Evolutionary conservation across 805 yeast species (phyloP), one percentile per base, ranked within the genome.

Genomic region (Teunomyces stri): DNA sequence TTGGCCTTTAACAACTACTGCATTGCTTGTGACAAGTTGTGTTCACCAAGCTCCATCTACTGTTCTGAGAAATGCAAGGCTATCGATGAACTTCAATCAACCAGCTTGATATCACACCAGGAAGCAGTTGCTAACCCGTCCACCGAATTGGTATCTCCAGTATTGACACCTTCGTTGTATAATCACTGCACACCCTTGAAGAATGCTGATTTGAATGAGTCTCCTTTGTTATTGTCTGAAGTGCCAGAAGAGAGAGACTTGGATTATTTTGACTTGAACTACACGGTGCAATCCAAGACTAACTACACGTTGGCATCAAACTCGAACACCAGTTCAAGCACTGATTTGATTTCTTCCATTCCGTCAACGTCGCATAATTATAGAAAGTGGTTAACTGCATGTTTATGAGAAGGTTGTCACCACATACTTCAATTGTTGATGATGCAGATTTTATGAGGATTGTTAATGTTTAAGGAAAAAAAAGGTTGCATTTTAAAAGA

Each of bases 1-100:
- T 54, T 75, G 78, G 66, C 79, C 36, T 68, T 68, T 52, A 66
- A 68, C 51, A 66, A 68, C 54, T 68, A 66, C 53, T 68, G 74
- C 54, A 62, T 68, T 22, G 55, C 64, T 35, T 68, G 74, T 53
- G 72, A 68, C 51, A 59, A 66, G 52, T 59, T 66, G 40, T 55
- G 56, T 44, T 43, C 54, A 15, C 50, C 45, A 45, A 49, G 38
- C 38, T 45, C 55, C 35, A 53, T 61, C 48, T 62, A 62, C 60
- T 62, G 66, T 46, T 57, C 60, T 10, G 65, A 62, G 9, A 59
- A 57, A 25, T 72, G 77, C 53, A 65, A 64, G 51, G 54, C 52
- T 33, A 51, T 52, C 12, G 74, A 70, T 48, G 73, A 68, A 50
- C 54, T 52, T 15, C 62, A 58, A 42, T 57, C 54, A 6, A 42